Base-by-base conservation (phyloP, 257 asterid genomes). In the Asclepias syriaca region DNA sequence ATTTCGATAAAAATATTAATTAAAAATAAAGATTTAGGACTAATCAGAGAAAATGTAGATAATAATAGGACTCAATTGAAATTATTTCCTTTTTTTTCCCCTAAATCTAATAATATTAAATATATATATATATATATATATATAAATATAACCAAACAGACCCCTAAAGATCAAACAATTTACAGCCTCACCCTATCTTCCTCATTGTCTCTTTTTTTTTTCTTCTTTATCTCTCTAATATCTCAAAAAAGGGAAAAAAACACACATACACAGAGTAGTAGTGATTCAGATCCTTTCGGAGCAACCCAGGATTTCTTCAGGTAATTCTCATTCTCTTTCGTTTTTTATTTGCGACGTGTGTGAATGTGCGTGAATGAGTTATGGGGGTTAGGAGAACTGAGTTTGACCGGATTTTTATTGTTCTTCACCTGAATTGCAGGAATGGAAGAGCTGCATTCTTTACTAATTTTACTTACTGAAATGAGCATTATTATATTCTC, bases 281-380 rank as follows among this genome's bases (percentile, higher is more conserved):
- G 56, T 53, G 19, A 54, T 66, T 66, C 68, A 45, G 73, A 74
- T 74, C 68, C 58, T 50, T 27, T 15, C 21, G 71, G 71, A 68
- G 64, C 69, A 45, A 50, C 51, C 66, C 46, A 0, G 16, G 46
- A 21, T 7, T 7, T 0, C 48, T 0, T 53, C 27, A 76, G 80
- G 80, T 76, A 70, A 70, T 55, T 58, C 65, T 57, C 43, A 59
- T 40, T 66, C 16, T 56, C 70, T 63, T 60, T 73, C 21, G 39
- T 10, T n/a, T 27, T 32, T 24, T 34, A 29, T 4, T 2, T 15
- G 40, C 51, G 1, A 0, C 27, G 21, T 55, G 0, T 39, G 3
- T 63, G 0, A 50, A 10, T 46, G 0, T 7, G 8, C 22, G 3
- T 8, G 22, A 53, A 22, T 46, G 22, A 21, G 0, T 2, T 24